phyloP scores from a whole-genome alignment of 495 filamentous ascomycete species.

The Collariella sp. region DNA sequence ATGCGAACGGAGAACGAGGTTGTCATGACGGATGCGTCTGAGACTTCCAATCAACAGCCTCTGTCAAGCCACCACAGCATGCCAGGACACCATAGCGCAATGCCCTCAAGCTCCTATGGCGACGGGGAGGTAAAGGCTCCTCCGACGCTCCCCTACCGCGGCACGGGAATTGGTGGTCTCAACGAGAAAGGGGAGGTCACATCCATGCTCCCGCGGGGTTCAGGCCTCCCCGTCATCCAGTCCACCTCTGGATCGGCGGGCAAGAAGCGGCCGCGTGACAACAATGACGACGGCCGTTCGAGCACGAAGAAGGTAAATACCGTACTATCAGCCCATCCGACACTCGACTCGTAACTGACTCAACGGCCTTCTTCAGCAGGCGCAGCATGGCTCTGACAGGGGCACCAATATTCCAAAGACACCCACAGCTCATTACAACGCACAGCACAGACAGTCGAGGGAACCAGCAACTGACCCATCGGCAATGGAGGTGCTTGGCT shows the following conservation, averaged over 20 bases:
- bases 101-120: not conserved
- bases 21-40: slow-evolving; percentile 20
- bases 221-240: slow-evolving; percentile 20
- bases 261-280: slow-evolving; percentile 27
- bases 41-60: not conserved
- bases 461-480: slow-evolving; percentile 22
- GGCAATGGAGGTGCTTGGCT: slow-evolving; percentile 26
- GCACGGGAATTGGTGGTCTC: slow-evolving; percentile 18
- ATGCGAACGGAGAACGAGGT: slow-evolving; percentile 14
- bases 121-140: not conserved
- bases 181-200: slow-evolving; percentile 22
- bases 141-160: slow-evolving; percentile 15
- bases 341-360: not conserved
- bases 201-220: slow-evolving; percentile 4
- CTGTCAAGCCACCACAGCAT: not conserved
- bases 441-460: not conserved
- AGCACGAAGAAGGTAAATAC: slow-evolving; percentile 24
- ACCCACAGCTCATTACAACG: slow-evolving; percentile 4
- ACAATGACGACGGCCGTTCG: slow-evolving; percentile 7
- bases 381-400: slow-evolving; percentile 7
- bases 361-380: slow-evolving; percentile 6
- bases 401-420: slow-evolving; percentile 6
- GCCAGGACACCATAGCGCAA: not conserved
- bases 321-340: not conserved
- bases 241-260: slow-evolving; percentile 8